Percentiles rank a stretch among this genome's conserved stretches.
Conservation (phyloP, 179 eudicot genomes). For the Vitellaria paradoxa region DNA sequence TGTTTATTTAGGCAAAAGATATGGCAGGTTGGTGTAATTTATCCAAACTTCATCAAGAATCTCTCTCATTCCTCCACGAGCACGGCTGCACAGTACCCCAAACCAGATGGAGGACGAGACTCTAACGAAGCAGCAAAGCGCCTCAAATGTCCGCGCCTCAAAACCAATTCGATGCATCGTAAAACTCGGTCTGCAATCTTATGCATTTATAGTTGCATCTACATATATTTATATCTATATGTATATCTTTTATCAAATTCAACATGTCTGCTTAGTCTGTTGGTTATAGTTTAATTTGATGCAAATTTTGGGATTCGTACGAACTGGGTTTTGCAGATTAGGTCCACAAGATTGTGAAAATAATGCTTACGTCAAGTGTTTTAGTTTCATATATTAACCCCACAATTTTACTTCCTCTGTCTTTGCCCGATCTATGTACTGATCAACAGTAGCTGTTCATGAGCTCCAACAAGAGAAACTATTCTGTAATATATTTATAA, state of each 20-base stretch:
- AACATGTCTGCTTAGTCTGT: background rate
- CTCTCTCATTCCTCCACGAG: too few species aligned
- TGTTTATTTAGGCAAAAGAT: too few species aligned
- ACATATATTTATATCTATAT: background rate
- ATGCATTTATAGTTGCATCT: too few species aligned
- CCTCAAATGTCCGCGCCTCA: conserved; percentile 16
- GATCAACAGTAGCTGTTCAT: background rate
- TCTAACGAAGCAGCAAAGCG: conserved; percentile 15
- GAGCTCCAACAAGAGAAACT: background rate
- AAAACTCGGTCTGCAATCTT: conserved; percentile 49
- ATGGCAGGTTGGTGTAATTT: too few species aligned
- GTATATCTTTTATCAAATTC: background rate
- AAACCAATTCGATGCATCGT: conserved; percentile 68
- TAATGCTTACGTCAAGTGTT: background rate
- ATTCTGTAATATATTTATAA: background rate
- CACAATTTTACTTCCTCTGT: background rate
- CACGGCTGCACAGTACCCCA: background rate
- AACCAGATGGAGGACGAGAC: conserved; percentile 21
- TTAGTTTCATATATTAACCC: background rate
- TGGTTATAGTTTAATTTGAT: background rate
- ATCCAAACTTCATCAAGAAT: too few species aligned
- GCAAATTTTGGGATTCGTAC: background rate
- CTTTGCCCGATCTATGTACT: background rate
- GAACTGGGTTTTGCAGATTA: conserved; percentile 3
- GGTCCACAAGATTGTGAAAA: background rate